Base-by-base conservation (phyloP, 495 filamentous ascomycete species). In the Cudoniella acicularis region DNA sequence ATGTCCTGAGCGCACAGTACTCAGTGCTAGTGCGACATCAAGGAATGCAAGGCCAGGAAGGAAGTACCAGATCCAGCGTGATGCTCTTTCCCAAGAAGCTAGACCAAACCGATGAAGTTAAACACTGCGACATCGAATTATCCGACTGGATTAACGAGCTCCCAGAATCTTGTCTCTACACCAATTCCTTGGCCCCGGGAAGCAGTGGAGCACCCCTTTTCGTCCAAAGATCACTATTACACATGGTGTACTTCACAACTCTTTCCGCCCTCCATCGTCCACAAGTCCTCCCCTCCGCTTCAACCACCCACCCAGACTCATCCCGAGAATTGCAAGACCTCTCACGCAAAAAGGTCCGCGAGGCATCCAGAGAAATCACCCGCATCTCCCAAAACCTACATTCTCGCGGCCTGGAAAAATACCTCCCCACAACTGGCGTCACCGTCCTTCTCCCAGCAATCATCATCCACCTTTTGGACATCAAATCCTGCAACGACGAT, bases 161-260 rank as follows among this genome's bases (percentile, higher is more conserved):
- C 43, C 89, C 90, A 0, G 68, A 78, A 10, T 83, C 83, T 65
- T 90, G 87, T 47, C 78, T 82, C 55, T 88, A 89, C 62, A 68
- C 73, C 21, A 67, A 72, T 3, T 81, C 87, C 57, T 51, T 77
- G 20, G 59, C 63, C 36, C 21, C 36, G 4, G 52, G 40, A 42
- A 68, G 72, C 24, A 75, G 71, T 13, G 64, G 67, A 41, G 54
- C 71, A 13, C 65, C 73, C 18, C 64, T 96, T 27, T 85, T 87
- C 24, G 80, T 94, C 4, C 88, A 94, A 62, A 82, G 87, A 40
- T 86, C 85, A 47, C 76, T 96, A 20, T 75, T 96, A 26, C 89
- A 94, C 69, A 92, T 96, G 89, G 83, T 93, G 22, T 94, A 93
- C 67, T 86, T 87, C 68, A 91, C 90, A 8, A 92, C 91, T 8